These are phyloP conservation scores for Blastocrithidia nonstop DNA, from an alignment of 208 protist genomes.

Conservation along the genomic window DNA sequence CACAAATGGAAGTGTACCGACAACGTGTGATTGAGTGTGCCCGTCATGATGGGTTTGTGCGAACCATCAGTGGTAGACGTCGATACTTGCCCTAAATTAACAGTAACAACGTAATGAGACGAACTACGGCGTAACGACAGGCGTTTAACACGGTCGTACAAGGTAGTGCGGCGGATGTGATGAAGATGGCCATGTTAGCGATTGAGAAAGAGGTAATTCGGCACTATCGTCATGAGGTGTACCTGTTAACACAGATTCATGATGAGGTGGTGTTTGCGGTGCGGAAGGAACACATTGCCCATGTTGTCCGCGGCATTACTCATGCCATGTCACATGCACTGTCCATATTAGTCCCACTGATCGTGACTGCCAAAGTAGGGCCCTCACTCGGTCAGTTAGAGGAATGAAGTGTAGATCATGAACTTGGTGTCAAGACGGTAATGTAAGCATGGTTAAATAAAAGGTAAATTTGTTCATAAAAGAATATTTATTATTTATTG, in stretches of 20 bases:
- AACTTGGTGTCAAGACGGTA: constrained; percentile 23
- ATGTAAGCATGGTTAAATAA: neutral
- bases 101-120: constrained; percentile 29
- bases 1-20: constrained; percentile 47
- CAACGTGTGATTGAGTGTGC: constrained; percentile 43
- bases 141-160: constrained; percentile 86
- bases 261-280: constrained; percentile 79
- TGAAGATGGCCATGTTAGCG: constrained; percentile 79
- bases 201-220: constrained; percentile 53
- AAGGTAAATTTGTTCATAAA: neutral
- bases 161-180: constrained; percentile 78
- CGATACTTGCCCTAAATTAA: constrained; percentile 57
- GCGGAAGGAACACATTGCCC: constrained; percentile 15
- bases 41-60: constrained; percentile 52
- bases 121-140: constrained; percentile 72
- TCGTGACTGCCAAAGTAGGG: constrained; percentile 49
- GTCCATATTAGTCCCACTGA: constrained; percentile 50
- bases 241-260: constrained; percentile 55
- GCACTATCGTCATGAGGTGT: constrained; percentile 15
- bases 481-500: constrained; percentile 1
- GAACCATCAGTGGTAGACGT: constrained; percentile 64
- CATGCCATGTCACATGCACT: constrained; percentile 25
- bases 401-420: constrained; percentile 63
- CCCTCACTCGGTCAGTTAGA: constrained; percentile 44
- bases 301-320: constrained; percentile 24